Evolutionary conservation across 495 filamentous ascomycete species (phyloP), one percentile per base, ranked within the genome.

Genomic region (Hyaloscypha variabilis): DNA sequence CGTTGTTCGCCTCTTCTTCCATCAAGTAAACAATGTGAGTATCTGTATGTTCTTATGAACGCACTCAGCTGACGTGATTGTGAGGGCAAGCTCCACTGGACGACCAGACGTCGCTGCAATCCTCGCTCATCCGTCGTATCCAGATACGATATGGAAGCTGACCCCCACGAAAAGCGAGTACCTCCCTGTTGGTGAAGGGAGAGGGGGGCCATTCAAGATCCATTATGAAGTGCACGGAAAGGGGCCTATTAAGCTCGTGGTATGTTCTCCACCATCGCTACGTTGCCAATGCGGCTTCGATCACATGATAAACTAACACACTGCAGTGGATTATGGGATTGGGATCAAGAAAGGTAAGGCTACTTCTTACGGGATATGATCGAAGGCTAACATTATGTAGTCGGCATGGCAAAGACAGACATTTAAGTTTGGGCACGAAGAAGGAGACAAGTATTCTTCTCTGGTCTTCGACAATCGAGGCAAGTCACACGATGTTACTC

Each of bases 151-250:
- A 71, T 93, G 88, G 87, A 76, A 84, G 26, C 84, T 94, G 6
- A 78, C 83, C 60, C 85, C 90, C 0, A 78, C 84, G 29, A 75
- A 77, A 34, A 79, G 82, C 31, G 91, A 87, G 19, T 79, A 79
- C 58, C 67, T 82, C n/a, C 72, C 83, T 2, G 89, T 92, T 39
- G 91, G 88, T 4, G 74, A 78, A 13, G 82, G 79, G 31, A 78
- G 91, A 67, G 90, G 89, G 24, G 89, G 90, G 0, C 90, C 90
- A 0, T 75, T 92, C 58, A 83, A 89, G 11, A 86, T 94, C 58
- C 79, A 83, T 53, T 93, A 88, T 78, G 90, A 96, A 71, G 81
- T 93, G 34, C 92, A 96, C 77, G 92, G 92, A 50, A 78, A 81
- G 28, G 92, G 92, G 0, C 83, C 86, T 13, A 77, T 83, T 29